These are phyloP conservation scores for Eucalyptus paniculata DNA, from an alignment of 345 rosid genomes.

Conservation along the genomic window DNA sequence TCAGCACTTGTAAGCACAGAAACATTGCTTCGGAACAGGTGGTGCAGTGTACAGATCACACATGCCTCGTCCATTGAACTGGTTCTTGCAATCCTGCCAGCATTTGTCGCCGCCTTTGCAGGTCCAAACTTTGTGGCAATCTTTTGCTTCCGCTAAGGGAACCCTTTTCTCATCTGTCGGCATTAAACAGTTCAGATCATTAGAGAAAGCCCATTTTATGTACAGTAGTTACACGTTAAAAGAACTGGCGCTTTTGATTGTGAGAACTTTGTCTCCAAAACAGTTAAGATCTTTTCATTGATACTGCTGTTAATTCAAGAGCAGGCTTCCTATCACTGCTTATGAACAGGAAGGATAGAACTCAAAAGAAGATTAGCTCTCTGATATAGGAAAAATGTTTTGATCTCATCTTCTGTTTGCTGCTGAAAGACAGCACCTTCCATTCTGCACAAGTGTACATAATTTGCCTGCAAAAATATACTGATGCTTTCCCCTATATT, in stretches of 20 bases:
- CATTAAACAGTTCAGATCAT: background rate
- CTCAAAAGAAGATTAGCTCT: background rate
- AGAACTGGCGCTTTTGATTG: background rate
- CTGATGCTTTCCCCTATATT: background rate
- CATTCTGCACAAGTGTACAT: background rate
- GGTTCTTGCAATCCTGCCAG: slow-evolving; percentile 16
- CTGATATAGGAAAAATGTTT: background rate
- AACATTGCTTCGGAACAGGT: slow-evolving; percentile 18
- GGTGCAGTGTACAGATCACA: slow-evolving; percentile 18
- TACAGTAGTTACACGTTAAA: background rate
- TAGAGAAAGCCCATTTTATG: background rate
- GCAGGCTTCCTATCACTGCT: background rate
- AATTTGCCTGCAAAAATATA: background rate
- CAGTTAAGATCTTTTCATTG: background rate
- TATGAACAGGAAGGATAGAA: background rate
- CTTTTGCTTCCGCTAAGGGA: slow-evolving; percentile 3
- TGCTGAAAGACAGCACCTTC: background rate
- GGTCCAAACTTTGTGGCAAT: slow-evolving; percentile 21
- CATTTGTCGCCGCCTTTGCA: slow-evolving; percentile 13
- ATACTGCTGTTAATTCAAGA: background rate
- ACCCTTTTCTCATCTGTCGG: background rate
- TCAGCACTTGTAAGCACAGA: slow-evolving; percentile 17
- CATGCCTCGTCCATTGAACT: slow-evolving; percentile 8
- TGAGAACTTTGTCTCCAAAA: background rate
- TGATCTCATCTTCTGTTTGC: background rate